Conservation (phyloP, 345 rosid species). For the Lepidium africanum region DNA sequence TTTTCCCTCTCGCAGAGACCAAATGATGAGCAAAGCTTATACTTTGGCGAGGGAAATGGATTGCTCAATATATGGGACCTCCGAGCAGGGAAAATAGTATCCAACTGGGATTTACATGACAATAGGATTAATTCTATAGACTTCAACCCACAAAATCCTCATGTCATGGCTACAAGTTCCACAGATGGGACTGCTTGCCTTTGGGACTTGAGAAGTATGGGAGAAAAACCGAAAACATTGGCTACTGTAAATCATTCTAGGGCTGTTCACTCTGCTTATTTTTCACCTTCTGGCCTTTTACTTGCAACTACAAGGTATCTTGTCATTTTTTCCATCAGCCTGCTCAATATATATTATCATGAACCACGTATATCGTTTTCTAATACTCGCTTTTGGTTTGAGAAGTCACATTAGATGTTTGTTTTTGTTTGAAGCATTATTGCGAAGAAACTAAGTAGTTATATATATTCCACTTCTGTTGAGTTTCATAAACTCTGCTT, state of each 20-base stretch:
- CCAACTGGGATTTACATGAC: slow-evolving; percentile 54
- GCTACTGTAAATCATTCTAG: slow-evolving; percentile 37
- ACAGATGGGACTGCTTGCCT: slow-evolving; percentile 66
- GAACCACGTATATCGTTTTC: not conserved
- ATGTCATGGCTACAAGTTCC: slow-evolving; percentile 76
- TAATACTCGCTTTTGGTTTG: not conserved
- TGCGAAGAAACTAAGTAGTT: not conserved
- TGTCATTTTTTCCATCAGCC: not conserved
- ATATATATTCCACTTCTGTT: not conserved
- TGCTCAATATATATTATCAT: not conserved
- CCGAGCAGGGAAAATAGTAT: slow-evolving; percentile 41
- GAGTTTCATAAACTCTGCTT: not conserved
- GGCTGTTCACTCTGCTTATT: slow-evolving; percentile 76
- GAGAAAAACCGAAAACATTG: slow-evolving; percentile 32
- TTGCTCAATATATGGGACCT: slow-evolving; percentile 53
- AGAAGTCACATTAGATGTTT: not conserved
- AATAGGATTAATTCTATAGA: slow-evolving; percentile 68
- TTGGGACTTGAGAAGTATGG: slow-evolving; percentile 76
- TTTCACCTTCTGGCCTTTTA: slow-evolving; percentile 73
- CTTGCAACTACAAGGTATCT: slow-evolving; percentile 76
- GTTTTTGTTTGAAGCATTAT: not conserved
- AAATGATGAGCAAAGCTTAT: slow-evolving; percentile 41
- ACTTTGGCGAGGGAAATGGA: slow-evolving; percentile 56
- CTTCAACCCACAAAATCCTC: slow-evolving; percentile 50
- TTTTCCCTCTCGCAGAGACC: slow-evolving; percentile 56